Evolutionary conservation across 352 stramenopile species (phyloP).

Genomic region (Pythium sukuiense): DNA sequence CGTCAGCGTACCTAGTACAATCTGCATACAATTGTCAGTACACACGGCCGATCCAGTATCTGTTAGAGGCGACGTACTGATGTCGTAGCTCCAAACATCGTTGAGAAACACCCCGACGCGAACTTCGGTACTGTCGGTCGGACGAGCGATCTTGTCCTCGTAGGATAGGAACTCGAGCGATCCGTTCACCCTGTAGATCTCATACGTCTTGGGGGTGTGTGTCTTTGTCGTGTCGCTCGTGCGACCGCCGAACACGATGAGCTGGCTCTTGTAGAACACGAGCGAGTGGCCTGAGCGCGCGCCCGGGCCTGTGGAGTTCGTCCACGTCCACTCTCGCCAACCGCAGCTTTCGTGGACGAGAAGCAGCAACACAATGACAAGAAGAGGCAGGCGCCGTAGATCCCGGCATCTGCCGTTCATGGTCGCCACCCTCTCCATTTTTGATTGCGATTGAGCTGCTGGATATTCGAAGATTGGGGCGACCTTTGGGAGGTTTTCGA

Average conservation of each 20-base stretch:
- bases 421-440: neutral
- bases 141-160: conserved; percentile 76
- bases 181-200: conserved; percentile 78
- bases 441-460: neutral
- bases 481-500: conserved; percentile 6
- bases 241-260: conserved; percentile 93
- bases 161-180: conserved; percentile 88
- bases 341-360: conserved; percentile 12
- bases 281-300: conserved; percentile 86
- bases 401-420: neutral
- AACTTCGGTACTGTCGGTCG: conserved; percentile 45
- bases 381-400: neutral
- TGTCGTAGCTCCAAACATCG: conserved; percentile 96
- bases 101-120: conserved; percentile 93
- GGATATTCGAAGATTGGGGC: neutral
- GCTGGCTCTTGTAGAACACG: conserved; percentile 74
- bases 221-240: conserved; percentile 84
- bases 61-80: conserved; percentile 44
- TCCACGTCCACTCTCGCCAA: conserved; percentile 89
- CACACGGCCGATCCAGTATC: neutral
- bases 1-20: conserved; percentile 85
- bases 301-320: conserved; percentile 51
- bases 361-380: conserved; percentile 8
- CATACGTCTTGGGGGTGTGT: conserved; percentile 93
- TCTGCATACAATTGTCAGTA: conserved; percentile 33